phyloP scores from a whole-genome alignment of 2,329 filamentous ascomycete species.

The Aspergillus fumigatiaffinis region DNA sequence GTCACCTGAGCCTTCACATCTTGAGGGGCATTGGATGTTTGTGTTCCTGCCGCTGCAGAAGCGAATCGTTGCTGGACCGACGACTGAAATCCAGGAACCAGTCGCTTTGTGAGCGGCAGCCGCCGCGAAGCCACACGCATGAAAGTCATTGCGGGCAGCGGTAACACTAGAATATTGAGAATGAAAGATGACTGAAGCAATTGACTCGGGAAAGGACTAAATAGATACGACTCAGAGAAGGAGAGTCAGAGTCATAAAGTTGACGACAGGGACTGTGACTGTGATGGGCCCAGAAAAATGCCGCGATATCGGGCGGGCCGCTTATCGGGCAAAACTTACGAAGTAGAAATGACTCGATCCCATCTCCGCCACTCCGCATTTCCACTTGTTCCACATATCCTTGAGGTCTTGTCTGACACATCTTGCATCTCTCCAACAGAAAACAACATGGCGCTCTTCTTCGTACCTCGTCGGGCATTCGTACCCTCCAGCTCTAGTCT shows the following conservation, averaged over 20 bases:
- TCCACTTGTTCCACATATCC: background rate
- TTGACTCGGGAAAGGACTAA: background rate
- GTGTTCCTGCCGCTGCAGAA: constrained; percentile 16
- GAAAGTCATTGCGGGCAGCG: constrained; percentile 24
- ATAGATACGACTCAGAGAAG: constrained; percentile 2
- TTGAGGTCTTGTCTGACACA: background rate
- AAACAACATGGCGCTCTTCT: constrained; percentile 15
- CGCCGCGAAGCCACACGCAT: constrained; percentile 34
- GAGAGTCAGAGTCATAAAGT: constrained; percentile 1
- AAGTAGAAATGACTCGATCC: constrained; percentile 3
- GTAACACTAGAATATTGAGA: background rate
- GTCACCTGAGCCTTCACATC: constrained; percentile 25
- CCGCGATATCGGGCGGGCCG: constrained; percentile 25
- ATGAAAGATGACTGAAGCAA: background rate
- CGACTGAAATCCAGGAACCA: constrained; percentile 30
- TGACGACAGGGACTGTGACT: background rate
- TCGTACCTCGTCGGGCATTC: constrained; percentile 32
- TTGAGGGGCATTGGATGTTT: constrained; percentile 22
- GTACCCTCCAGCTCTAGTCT: constrained; percentile 39
- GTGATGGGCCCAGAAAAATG: constrained; percentile 15
- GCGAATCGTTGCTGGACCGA: constrained; percentile 32
- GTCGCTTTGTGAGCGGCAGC: constrained; percentile 27
- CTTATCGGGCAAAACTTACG: constrained; percentile 4
- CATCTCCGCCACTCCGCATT: constrained; percentile 12
- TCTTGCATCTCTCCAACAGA: background rate